Conservation (phyloP, 768 basidiomycete genomes). For the Kwoniella bestiolae region DNA sequence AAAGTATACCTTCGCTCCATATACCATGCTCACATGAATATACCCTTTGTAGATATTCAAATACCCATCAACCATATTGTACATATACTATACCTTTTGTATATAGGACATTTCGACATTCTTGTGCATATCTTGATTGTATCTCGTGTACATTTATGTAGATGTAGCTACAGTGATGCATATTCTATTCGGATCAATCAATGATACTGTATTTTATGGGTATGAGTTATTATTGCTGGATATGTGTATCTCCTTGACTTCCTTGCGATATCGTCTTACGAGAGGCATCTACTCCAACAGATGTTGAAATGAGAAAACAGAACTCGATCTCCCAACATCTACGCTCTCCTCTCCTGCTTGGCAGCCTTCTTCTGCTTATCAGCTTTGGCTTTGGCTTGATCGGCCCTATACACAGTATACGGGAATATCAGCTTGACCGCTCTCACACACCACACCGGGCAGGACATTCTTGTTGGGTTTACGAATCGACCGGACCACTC, state of each 20-base stretch:
- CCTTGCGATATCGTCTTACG: too few relatives aligned
- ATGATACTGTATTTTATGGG: background rate
- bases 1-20: background rate
- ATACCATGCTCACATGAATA: background rate
- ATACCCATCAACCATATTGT: background rate
- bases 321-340: too few relatives aligned
- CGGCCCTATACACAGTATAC: constrained; percentile 24
- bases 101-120: background rate
- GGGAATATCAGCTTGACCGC: background rate
- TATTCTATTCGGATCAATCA: background rate
- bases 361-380: constrained; percentile 57
- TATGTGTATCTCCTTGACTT: too few relatives aligned
- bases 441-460: too few relatives aligned
- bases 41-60: background rate
- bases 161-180: background rate
- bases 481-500: too few relatives aligned
- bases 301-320: too few relatives aligned
- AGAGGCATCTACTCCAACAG: too few relatives aligned
- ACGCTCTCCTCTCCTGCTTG: constrained; percentile 53
- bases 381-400: constrained; percentile 54
- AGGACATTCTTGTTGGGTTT: too few relatives aligned
- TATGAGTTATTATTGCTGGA: background rate
- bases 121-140: background rate
- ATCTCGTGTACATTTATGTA: background rate
- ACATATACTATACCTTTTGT: background rate